These are phyloP conservation scores for Kockiozyma suomiensis DNA, from an alignment of 805 yeast species.

Conservation along the genomic window DNA sequence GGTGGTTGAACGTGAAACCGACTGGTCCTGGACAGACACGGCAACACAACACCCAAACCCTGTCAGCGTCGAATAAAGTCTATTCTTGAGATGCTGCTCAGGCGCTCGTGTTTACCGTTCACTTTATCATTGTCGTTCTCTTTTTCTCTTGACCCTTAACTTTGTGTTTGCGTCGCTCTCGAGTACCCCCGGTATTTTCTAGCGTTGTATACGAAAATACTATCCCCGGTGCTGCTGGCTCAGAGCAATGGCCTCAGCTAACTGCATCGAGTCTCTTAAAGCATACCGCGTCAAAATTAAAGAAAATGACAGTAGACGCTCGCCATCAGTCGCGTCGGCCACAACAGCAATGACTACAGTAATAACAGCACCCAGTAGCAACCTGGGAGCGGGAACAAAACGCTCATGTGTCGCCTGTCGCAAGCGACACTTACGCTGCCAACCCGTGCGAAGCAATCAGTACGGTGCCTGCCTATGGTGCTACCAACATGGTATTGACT, in stretches of 20 bases:
- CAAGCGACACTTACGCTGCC: conserved; percentile 20
- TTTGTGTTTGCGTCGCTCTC: too few relatives aligned
- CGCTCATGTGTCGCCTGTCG: conserved; percentile 23
- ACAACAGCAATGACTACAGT: background rate
- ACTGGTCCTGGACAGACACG: background rate
- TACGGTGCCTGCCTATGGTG: conserved; percentile 23
- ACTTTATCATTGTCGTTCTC: too few relatives aligned
- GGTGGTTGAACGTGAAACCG: too few relatives aligned
- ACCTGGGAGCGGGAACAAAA: background rate
- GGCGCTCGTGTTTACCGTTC: background rate
- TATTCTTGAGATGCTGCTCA: background rate
- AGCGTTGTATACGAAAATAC: too few relatives aligned
- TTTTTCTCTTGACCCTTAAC: too few relatives aligned
- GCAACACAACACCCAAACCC: background rate
- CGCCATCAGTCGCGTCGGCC: background rate
- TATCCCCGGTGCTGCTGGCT: too few relatives aligned
- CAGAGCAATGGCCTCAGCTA: background rate
- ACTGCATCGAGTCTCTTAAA: background rate
- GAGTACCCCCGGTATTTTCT: too few relatives aligned
- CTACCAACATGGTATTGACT: conserved; percentile 23
- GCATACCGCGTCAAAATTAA: background rate
- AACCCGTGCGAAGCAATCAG: conserved; percentile 11
- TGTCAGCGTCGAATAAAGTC: background rate
- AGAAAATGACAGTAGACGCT: background rate
- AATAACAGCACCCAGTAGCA: background rate